Base-by-base conservation (phyloP, 1,139 yeast species). In the Yamadazyma conglobata region DNA sequence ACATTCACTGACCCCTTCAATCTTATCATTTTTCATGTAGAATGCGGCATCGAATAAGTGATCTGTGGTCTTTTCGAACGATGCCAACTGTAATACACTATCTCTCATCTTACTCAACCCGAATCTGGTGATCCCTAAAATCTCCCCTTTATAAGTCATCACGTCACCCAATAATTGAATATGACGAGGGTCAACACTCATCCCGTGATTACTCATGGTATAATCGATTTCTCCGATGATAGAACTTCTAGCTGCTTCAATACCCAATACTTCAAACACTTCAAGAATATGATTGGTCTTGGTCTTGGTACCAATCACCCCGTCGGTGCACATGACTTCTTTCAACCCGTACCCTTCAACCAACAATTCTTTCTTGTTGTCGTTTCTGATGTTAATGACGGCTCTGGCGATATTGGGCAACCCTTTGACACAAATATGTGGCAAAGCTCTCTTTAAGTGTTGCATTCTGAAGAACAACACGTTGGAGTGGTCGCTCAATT, bases 151-250 rank as follows among this genome's bases (percentile, higher is more conserved):
- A 58, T 87, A 93, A 0, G 97, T 87, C 99, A 93, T 93, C 35
- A 93, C 98, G 57, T 93, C 99, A 42, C 98, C 98, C 42, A 93
- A 66, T 31, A 93, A 67, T 64, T 91, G 98, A 56, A 93, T 88
- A 62, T 93, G 99, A 70, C 99, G 95, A 41, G 98, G 98, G 69
- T 93, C 99, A 35, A 93, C 97, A 57, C 95, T 86, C 98, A 93
- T 93, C 60, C 98, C 98, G 70, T 93, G 98, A 59, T 88, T 87
- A 58, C 95, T 81, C 99, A 93, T 93, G 34, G 98, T 93, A 52
- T 89, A 88, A 56, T 87, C 95, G 56, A 93, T 91, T 66, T 93
- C 98, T 43, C 80, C 80, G 52, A 91, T 84, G 54, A 93, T 93
- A 44, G 95, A 81, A 0, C 88, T 69, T 57, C 99, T 74, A 1